These are phyloP conservation scores for Murraya paniculata DNA, from an alignment of 345 rosid genomes.

Conservation along the genomic window DNA sequence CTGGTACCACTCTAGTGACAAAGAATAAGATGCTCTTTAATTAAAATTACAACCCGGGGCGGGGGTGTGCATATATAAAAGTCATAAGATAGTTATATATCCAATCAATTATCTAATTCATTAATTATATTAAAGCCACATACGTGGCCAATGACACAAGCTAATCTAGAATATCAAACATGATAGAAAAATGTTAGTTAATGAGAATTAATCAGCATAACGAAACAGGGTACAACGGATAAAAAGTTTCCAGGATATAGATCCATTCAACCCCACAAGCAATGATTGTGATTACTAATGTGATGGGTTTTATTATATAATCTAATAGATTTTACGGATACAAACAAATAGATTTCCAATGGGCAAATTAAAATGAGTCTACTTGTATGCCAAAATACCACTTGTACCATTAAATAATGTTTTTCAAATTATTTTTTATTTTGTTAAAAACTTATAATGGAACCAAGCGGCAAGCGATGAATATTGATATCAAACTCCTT, in stretches of 20 bases:
- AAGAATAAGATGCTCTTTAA: not conserved
- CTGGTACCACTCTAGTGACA: not conserved
- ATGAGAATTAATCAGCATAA: not conserved
- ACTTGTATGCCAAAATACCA: no score
- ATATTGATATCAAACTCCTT: no score
- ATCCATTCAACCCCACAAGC: not conserved
- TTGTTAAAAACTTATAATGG: no score
- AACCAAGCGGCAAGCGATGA: no score
- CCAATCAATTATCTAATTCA: not conserved
- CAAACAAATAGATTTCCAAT: no score
- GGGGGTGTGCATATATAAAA: rapidly evolving
- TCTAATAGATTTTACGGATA: no score
- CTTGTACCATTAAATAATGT: no score
- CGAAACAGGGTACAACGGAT: not conserved
- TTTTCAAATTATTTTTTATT: no score
- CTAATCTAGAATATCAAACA: not conserved
- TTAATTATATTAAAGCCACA: not conserved
- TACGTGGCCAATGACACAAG: not conserved
- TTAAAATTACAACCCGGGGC: not conserved
- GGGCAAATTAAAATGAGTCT: no score
- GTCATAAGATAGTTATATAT: not conserved
- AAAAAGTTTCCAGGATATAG: no score
- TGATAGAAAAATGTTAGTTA: not conserved
- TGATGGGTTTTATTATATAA: no score
- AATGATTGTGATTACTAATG: not conserved